Conservation (phyloP, 2,329 filamentous ascomycete genomes). For the Venturiaceae sp. region DNA sequence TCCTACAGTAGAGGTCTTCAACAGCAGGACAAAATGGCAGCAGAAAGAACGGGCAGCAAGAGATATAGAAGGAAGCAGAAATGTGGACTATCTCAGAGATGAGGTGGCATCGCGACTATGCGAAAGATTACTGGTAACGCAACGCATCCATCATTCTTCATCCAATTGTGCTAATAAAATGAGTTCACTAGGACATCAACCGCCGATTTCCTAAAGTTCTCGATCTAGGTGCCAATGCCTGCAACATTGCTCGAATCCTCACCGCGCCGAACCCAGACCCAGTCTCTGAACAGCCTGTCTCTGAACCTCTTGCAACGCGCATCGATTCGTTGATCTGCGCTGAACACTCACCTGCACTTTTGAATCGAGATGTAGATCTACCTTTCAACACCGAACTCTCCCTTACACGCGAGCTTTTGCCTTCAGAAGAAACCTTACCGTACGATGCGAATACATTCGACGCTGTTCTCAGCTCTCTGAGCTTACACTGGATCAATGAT, state of each 20-base stretch:
- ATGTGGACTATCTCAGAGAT: constrained; percentile 87
- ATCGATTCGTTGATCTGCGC: constrained; percentile 69
- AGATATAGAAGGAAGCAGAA: constrained; percentile 60
- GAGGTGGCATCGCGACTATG: constrained; percentile 79
- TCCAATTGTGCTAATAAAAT: background rate
- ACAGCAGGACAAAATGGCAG: constrained; percentile 73
- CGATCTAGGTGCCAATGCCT: constrained; percentile 90
- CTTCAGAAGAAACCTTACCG: constrained; percentile 64
- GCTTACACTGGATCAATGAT: constrained; percentile 96
- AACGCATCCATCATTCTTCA: background rate
- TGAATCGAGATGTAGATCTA: constrained; percentile 68
- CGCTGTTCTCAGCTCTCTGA: constrained; percentile 78
- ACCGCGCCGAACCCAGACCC: constrained; percentile 53
- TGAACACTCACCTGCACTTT: constrained; percentile 67
- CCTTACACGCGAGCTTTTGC: constrained; percentile 66
- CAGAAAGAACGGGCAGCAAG: constrained; percentile 81
- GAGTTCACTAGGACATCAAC: constrained; percentile 74
- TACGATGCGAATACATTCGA: constrained; percentile 74
- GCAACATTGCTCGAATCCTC: constrained; percentile 81
- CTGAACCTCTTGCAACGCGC: constrained; percentile 58
- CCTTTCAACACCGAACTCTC: constrained; percentile 66
- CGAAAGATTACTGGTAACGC: constrained; percentile 66
- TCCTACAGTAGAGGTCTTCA: constrained; percentile 84
- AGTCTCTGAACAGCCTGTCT: constrained; percentile 49
- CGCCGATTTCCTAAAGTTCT: constrained; percentile 75